Evolutionary conservation across 352 stramenopile genomes (phyloP).

Genomic region (Globisporangium recalcitrans): DNA sequence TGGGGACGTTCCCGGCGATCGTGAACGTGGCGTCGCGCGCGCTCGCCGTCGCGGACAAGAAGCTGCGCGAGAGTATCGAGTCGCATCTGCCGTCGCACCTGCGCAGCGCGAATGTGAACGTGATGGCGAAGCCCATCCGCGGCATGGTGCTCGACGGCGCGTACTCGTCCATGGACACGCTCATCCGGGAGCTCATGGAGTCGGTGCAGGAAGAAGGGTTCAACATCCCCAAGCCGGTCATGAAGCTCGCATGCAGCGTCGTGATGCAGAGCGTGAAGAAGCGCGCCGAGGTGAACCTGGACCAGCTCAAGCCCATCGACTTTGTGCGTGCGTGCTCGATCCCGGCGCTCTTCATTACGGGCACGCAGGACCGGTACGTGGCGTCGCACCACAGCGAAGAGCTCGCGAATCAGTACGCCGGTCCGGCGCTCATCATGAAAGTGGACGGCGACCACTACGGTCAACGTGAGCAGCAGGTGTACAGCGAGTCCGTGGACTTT

Average conservation of each 20-base stretch:
- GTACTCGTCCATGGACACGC: constrained; percentile 63
- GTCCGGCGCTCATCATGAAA: constrained; percentile 38
- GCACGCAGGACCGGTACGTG: constrained; percentile 66
- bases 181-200: constrained; percentile 59
- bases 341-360: constrained; percentile 67
- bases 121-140: constrained; percentile 57
- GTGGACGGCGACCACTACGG: constrained; percentile 72
- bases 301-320: constrained; percentile 60
- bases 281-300: constrained; percentile 65
- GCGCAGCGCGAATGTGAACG: constrained; percentile 31
- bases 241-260: constrained; percentile 59
- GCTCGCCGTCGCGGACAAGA: constrained; percentile 36
- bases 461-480: constrained; percentile 33
- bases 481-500: constrained; percentile 61
- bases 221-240: constrained; percentile 53
- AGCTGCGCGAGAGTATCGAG: constrained; percentile 48
- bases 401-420: constrained; percentile 56
- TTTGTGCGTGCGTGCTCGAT: constrained; percentile 66
- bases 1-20: constrained; percentile 76
- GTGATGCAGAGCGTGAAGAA: constrained; percentile 78
- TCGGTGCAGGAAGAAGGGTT: constrained; percentile 72
- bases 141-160: constrained; percentile 70
- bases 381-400: constrained; percentile 54
- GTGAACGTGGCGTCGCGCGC: constrained; percentile 67
- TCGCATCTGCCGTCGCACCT: constrained; percentile 50